These are phyloP conservation scores for Daldinia bambusicola DNA, from an alignment of 495 filamentous ascomycete species.

Conservation along the genomic window DNA sequence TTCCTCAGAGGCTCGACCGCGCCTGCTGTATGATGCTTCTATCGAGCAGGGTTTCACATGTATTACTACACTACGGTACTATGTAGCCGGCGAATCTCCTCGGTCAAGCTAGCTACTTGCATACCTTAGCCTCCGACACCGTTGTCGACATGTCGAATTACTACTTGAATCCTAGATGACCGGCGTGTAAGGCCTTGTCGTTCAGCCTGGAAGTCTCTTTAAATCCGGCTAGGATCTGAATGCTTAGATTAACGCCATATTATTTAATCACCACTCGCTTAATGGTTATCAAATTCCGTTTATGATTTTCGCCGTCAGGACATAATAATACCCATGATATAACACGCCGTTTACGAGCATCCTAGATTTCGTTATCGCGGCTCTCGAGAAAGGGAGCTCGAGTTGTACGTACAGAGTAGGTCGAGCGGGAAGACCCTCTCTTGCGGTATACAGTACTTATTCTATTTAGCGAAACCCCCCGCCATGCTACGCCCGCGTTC, in stretches of 20 bases:
- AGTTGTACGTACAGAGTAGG: slow-evolving; percentile 36
- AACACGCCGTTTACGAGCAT: slow-evolving; percentile 18
- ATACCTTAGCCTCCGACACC: slow-evolving; percentile 24
- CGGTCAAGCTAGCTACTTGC: slow-evolving; percentile 36
- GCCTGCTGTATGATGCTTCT: slow-evolving; percentile 27
- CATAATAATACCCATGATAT: slow-evolving; percentile 33
- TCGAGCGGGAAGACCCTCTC: slow-evolving; percentile 18
- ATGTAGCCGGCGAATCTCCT: slow-evolving; percentile 36
- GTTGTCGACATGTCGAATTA: slow-evolving; percentile 24
- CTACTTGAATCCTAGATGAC: slow-evolving; percentile 36
- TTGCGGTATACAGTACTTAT: slow-evolving; percentile 16
- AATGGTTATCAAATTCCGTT: slow-evolving; percentile 20
- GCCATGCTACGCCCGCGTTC: slow-evolving; percentile 20
- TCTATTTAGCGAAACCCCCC: slow-evolving; percentile 26
- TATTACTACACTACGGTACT: slow-evolving; percentile 25
- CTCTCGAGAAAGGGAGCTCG: slow-evolving; percentile 26
- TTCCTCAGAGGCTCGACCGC: slow-evolving; percentile 14
- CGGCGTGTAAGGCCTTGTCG: slow-evolving; percentile 17
- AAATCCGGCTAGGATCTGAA: slow-evolving; percentile 21
- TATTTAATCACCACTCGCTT: slow-evolving; percentile 14
- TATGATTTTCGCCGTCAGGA: slow-evolving; percentile 12
- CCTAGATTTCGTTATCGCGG: slow-evolving; percentile 24
- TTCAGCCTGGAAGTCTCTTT: slow-evolving; percentile 33
- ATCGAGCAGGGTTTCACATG: slow-evolving; percentile 32
- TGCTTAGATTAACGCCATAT: slow-evolving; percentile 29